Conservation (phyloP, 345 rosid species). For the Limnanthes douglasii region DNA sequence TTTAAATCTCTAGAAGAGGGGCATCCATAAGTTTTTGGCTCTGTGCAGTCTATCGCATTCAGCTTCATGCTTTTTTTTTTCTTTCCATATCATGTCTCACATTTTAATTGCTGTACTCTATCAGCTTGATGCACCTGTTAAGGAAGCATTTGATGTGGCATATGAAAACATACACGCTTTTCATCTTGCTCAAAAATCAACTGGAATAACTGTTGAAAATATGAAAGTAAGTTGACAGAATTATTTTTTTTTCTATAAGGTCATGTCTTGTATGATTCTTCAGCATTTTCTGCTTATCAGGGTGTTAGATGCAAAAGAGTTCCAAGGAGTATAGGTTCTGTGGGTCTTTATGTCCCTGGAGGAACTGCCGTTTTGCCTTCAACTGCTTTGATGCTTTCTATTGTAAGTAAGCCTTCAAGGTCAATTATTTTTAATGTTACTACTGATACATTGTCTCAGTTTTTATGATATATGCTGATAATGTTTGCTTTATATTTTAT, state of each 20-base stretch:
- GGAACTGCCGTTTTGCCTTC: conserved; percentile 95
- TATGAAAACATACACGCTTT: conserved; percentile 75
- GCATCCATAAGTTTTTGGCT: background rate
- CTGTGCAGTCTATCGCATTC: background rate
- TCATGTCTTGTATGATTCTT: background rate
- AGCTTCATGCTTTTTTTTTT: background rate
- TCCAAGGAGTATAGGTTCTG: conserved; percentile 73
- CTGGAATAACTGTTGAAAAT: conserved; percentile 52
- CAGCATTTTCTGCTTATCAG: conserved; percentile 15
- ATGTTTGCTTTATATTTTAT: conserved; percentile 8
- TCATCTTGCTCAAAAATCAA: conserved; percentile 69
- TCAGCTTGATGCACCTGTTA: conserved; percentile 48
- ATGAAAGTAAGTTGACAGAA: conserved; percentile 45
- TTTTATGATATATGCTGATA: background rate
- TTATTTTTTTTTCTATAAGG: conserved; percentile 6
- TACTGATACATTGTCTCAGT: background rate
- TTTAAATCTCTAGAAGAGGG: background rate
- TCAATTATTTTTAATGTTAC: background rate
- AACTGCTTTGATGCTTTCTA: conserved; percentile 84
- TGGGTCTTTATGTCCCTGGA: conserved; percentile 92
- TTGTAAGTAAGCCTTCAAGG: conserved; percentile 40
- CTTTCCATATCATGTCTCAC: background rate
- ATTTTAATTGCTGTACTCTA: background rate
- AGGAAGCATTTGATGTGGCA: conserved; percentile 84
- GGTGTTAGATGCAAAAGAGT: conserved; percentile 90